phyloP scores from a whole-genome alignment of 2,329 filamentous ascomycete species.

The Cladorrhinum sp. region DNA sequence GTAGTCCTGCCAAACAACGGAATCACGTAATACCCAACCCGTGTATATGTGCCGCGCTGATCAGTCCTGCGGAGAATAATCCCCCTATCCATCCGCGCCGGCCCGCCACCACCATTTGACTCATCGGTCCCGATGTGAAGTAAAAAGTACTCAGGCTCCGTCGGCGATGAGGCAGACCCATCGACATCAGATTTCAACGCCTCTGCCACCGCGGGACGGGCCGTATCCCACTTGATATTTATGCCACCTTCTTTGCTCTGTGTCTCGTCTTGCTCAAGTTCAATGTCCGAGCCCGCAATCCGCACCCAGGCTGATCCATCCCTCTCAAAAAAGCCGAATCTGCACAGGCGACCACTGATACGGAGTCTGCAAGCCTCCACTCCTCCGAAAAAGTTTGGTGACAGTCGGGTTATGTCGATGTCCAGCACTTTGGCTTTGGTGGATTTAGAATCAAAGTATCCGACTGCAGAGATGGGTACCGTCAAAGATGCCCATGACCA shows the following conservation, averaged over 20 bases:
- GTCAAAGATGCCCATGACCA: constrained; percentile 4
- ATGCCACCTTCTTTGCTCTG: neutral
- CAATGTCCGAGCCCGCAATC: neutral
- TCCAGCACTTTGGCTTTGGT: neutral
- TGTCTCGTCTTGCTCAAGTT: neutral
- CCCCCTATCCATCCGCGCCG: neutral
- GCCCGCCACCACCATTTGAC: neutral
- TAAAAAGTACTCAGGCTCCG: neutral
- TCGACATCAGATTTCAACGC: neutral
- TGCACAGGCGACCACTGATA: neutral
- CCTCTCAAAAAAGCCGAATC: neutral
- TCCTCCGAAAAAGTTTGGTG: neutral
- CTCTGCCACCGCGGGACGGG: neutral
- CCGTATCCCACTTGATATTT: neutral
- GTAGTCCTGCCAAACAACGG: too few relatives aligned
- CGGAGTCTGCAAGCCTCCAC: neutral
- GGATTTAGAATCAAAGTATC: neutral
- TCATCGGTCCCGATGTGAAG: neutral
- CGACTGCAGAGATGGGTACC: neutral
- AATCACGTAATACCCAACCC: neutral
- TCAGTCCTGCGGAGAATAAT: neutral
- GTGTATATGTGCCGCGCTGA: neutral
- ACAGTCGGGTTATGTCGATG: neutral
- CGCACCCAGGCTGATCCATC: neutral
- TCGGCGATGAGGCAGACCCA: neutral